Percentiles rank a stretch among this genome's conserved stretches.
phyloP scores from a whole-genome alignment of 371 early-diverging fungal genomes.

The Mortierella sp. region DNA sequence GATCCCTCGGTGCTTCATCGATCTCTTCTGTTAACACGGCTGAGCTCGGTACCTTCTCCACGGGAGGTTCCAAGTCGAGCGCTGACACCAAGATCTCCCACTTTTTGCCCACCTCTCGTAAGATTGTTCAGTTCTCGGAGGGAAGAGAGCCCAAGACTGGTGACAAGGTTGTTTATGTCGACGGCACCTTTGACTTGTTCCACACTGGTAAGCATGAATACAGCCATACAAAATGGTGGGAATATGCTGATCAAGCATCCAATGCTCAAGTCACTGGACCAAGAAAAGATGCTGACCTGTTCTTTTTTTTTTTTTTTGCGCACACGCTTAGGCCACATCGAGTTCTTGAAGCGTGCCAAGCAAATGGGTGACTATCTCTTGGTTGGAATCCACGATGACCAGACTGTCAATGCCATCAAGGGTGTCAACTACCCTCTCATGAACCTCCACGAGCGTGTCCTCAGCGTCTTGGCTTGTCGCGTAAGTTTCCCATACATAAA shows the following conservation, averaged over 20 bases:
- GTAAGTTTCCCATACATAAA: conserved; percentile 56
- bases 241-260: background rate
- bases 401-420: conserved; percentile 88
- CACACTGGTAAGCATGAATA: conserved; percentile 66
- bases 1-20: conserved; percentile 56
- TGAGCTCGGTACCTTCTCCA: conserved; percentile 71
- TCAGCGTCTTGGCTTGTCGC: conserved; percentile 88
- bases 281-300: too few relatives aligned
- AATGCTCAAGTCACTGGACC: background rate
- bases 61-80: conserved; percentile 44
- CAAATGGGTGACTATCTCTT: conserved; percentile 89
- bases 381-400: conserved; percentile 95
- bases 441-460: conserved; percentile 93
- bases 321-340: conserved; percentile 95
- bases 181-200: conserved; percentile 97
- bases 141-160: conserved; percentile 75
- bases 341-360: conserved; percentile 90
- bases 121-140: conserved; percentile 90
- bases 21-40: conserved; percentile 70
- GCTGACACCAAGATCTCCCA: conserved; percentile 77
- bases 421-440: conserved; percentile 91
- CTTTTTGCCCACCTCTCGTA: conserved; percentile 87
- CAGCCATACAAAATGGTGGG: background rate
- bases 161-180: conserved; percentile 89
- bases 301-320: background rate